These are phyloP conservation scores for Hirsutella rhossiliensis DNA, from an alignment of 2,329 filamentous ascomycete genomes.

Conservation along the genomic window DNA sequence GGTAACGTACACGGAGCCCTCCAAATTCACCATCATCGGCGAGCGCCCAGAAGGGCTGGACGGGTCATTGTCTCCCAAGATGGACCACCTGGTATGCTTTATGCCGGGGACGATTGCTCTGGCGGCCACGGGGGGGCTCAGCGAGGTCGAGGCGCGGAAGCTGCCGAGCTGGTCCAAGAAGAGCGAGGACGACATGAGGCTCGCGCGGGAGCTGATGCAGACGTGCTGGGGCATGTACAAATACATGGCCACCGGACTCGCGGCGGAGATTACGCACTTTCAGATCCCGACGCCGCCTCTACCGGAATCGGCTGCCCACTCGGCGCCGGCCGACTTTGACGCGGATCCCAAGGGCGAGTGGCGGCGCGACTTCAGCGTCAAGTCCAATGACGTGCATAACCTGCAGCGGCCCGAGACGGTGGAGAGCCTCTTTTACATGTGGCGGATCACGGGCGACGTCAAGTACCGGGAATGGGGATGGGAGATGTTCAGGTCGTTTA, in stretches of 20 bases:
- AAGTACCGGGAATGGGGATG: conserved; percentile 94
- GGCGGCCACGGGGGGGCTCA: conserved; percentile 67
- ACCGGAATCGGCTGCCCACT: conserved; percentile 36
- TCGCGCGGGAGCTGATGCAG: conserved; percentile 84
- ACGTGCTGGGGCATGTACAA: conserved; percentile 99
- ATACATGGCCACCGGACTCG: conserved; percentile 78
- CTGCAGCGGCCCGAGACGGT: conserved; percentile 91
- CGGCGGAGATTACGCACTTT: conserved; percentile 90
- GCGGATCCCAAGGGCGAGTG: conserved; percentile 46
- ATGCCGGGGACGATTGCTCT: conserved; percentile 93
- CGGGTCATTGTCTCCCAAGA: conserved; percentile 64
- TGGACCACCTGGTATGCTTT: conserved; percentile 98
- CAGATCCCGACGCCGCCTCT: conserved; percentile 58
- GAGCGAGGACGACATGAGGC: conserved; percentile 75
- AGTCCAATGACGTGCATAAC: conserved; percentile 78
- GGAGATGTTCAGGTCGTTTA: conserved; percentile 93
- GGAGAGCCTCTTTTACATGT: conserved; percentile 97
- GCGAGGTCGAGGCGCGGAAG: conserved; percentile 64
- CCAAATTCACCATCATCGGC: conserved; percentile 76
- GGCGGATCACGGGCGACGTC: conserved; percentile 84
- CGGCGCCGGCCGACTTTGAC: conserved; percentile 38
- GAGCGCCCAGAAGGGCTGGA: conserved; percentile 69
- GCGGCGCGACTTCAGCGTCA: conserved; percentile 69
- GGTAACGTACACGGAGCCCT: conserved; percentile 72
- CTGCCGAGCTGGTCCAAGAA: conserved; percentile 59